Conservation (phyloP, 2,329 filamentous ascomycete species). For the Pestalotiopsis sp. region DNA sequence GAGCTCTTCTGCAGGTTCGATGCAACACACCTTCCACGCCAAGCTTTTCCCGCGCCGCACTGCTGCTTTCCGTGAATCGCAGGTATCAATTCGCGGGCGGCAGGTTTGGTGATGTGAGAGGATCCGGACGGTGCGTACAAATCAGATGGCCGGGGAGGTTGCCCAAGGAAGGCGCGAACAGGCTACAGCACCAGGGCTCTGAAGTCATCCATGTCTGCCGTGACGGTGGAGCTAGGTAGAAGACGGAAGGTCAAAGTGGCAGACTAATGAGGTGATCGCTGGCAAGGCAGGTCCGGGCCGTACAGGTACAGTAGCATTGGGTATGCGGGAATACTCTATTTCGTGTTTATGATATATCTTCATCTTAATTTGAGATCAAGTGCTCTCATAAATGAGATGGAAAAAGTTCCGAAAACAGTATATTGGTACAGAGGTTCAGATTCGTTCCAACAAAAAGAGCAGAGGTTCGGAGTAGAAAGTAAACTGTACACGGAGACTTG, state of each 20-base stretch:
- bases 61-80: neutral
- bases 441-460: too few relatives aligned
- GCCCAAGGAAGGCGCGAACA: neutral
- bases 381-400: too few relatives aligned
- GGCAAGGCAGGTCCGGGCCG: conserved; percentile 1
- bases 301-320: neutral
- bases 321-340: neutral
- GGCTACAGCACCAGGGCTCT: neutral
- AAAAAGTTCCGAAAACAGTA: too few relatives aligned
- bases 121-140: neutral
- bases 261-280: conserved; percentile 6
- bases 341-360: too few relatives aligned
- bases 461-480: too few relatives aligned
- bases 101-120: neutral
- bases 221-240: conserved; percentile 4
- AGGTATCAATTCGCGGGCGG: neutral
- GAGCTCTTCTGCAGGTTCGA: neutral
- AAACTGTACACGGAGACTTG: too few relatives aligned
- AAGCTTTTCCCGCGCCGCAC: neutral
- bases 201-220: neutral
- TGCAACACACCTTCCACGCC: conserved; percentile 5
- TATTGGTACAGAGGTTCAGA: too few relatives aligned
- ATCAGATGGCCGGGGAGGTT: neutral
- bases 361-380: too few relatives aligned
- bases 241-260: conserved; percentile 7